phyloP scores from a whole-genome alignment of 148 eudicot genomes.

The Camellia sinensis region DNA sequence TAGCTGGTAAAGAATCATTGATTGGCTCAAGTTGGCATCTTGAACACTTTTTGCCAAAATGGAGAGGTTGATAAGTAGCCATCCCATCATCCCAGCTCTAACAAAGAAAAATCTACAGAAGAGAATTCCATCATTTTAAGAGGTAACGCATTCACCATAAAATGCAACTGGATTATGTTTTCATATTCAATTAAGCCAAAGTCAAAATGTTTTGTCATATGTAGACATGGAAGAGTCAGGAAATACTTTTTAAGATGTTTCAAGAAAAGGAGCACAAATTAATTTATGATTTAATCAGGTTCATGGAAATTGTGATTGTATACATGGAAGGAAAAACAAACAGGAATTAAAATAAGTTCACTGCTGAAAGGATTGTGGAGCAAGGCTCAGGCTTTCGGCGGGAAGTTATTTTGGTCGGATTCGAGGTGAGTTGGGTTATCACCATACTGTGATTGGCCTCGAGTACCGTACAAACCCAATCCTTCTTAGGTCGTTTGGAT shows the following conservation, averaged over 20 bases:
- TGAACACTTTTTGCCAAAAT: slow-evolving; percentile 72
- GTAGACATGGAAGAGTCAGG: background rate
- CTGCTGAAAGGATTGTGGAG: background rate
- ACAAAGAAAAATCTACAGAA: slow-evolving; percentile 89
- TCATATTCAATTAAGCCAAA: background rate
- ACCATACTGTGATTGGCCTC: too few relatives aligned
- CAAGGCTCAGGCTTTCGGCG: too few relatives aligned
- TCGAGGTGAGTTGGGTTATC: too few relatives aligned
- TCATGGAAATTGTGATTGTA: background rate
- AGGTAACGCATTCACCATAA: background rate
- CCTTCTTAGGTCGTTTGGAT: too few relatives aligned
- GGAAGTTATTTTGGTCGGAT: too few relatives aligned
- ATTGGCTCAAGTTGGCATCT: slow-evolving; percentile 56
- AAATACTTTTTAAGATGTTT: background rate
- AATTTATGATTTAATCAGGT: background rate
- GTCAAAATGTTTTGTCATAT: background rate
- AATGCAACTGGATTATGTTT: background rate
- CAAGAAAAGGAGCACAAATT: background rate
- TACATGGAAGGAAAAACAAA: background rate
- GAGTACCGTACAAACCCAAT: too few relatives aligned
- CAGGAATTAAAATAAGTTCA: slow-evolving; percentile 4
- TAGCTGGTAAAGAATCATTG: slow-evolving; percentile 90
- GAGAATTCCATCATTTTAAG: slow-evolving; percentile 15
- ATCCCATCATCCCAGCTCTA: slow-evolving; percentile 99
- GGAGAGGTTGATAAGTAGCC: slow-evolving; percentile 94